Base-by-base conservation (phyloP, 495 filamentous ascomycete genomes). In the Penicillium arizonense region DNA sequence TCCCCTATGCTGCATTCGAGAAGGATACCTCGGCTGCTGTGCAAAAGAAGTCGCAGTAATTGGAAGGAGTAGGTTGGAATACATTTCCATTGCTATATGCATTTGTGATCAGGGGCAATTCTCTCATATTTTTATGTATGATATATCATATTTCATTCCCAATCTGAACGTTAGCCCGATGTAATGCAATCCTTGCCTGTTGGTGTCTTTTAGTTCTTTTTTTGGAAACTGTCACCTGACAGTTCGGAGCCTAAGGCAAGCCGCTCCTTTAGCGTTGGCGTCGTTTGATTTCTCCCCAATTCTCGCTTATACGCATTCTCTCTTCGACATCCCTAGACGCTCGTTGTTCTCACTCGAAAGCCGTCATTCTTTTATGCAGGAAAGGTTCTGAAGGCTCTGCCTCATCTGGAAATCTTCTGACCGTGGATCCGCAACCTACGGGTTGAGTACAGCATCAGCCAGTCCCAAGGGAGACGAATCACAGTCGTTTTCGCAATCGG, bases 1-100 rank as follows among this genome's bases (percentile, higher is more conserved):
- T 97, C 11, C 84, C 88, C 9, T 97, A 97, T 72, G 89, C 86
- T 43, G 91, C 94, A 1, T 98, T 98, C 68, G 91, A 95, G 64
- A 96, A 94, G 79, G 93, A 97, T 67, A 96, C 90, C 73, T 90
- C 92, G 0, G 86, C 90, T 40, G 77, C 81, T 30, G 88, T 84
- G 48, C 89, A 95, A 73, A 96, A 89, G 81, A 96, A 96, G 76
- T 82, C 87, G 67, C 78, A 87, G 73, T 76, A 55, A 61, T 52
- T 55, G 33, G 38, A 34, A 45, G 36, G 28, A 32, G 39, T 50
- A 43, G 30, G 43, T 56, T 42, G 43, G 36, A 46, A 33, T 24
- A 16, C 35, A 44, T 23, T 32, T 41, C 43, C 28, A 39, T 52
- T 60, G 38, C 41, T 49, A 63, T 58, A 45, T 40, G 8, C 34